Evolutionary conservation across 176 grass and related monocot genomes (phyloP), one percentile per base, ranked within the genome.

Genomic region (Bothriochloa decipiens): DNA sequence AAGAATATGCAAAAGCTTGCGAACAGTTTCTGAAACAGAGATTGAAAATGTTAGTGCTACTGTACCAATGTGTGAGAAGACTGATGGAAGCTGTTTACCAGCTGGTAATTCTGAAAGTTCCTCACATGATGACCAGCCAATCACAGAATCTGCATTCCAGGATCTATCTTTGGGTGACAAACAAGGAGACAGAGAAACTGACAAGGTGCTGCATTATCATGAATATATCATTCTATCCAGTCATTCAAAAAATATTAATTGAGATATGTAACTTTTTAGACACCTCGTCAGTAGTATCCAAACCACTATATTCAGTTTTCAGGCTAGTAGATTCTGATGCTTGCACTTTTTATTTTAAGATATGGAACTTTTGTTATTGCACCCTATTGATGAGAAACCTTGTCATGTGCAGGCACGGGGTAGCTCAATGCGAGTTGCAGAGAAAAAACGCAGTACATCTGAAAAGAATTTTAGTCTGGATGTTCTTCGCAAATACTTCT

Each of bases 401-500:
- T 84, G 16, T 79, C 6, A 57, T 36, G 14, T 89, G 65, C 89
- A 97, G 91, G 70, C 42, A 77, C 84, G 88, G 17, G 84, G 76
- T 90, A 86, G 87, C 42, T 80, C 86, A 76, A 68, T 18, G 23
- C 82, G 60, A 70, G 85, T 74, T 84, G 68, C 20, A 14, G 91
- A 94, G 79, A 99, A 91, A 91, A 92, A 82, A 23, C 83, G 75
- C 72, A 96, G 84, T 77, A 84, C 77, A 17, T 75, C 88, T 5
- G 93, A 99, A 86, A 96, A 96, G 80, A 92, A 96, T 89, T 89
- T 99, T 90, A 95, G 90, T 76, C 70, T 99, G 75, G 92, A 84
- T 89, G 90, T 92, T 89, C 96, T 99, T 83, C 96, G 92, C 23
- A 92, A 89, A 58, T 94, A 99, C 84, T 99, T 96, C 50, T 92